Percentiles rank a stretch among this genome's conserved stretches.
phyloP scores from a whole-genome alignment of 164 flowering plant genomes.

The Aristolochia californica region DNA sequence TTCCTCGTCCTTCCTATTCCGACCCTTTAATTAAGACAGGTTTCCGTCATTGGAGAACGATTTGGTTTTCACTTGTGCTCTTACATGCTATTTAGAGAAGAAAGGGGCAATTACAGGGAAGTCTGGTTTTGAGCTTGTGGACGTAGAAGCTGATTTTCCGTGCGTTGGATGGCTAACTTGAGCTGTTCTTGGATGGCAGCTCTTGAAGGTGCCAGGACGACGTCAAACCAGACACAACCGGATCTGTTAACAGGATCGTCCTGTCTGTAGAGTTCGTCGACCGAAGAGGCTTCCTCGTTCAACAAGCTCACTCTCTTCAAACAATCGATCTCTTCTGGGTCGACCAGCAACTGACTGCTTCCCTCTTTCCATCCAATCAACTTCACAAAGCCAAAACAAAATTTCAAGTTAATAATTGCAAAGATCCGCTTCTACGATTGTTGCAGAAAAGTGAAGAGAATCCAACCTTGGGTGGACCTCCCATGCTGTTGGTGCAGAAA shows the following conservation, averaged over 20 bases:
- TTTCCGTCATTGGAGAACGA: too few species aligned
- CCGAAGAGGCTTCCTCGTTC: slow-evolving; percentile 61
- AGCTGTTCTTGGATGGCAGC: slow-evolving; percentile 37
- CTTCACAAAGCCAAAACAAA: slow-evolving; percentile 15
- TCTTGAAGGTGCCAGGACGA: slow-evolving; percentile 45
- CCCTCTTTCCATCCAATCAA: slow-evolving; percentile 84
- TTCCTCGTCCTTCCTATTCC: too few species aligned
- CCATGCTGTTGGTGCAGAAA: slow-evolving; percentile 55
- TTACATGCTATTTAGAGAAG: too few species aligned
- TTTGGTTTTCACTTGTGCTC: too few species aligned
- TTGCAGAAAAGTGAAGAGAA: not conserved
- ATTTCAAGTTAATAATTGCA: too few species aligned
- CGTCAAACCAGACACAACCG: slow-evolving; percentile 58
- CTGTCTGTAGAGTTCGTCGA: slow-evolving; percentile 49
- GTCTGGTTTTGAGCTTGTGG: not conserved
- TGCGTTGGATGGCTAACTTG: slow-evolving; percentile 30
- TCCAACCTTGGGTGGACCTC: slow-evolving; percentile 58
- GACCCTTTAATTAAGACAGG: too few species aligned
- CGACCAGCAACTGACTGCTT: slow-evolving; percentile 45
- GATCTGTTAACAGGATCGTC: slow-evolving; percentile 11
- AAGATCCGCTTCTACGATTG: too few species aligned
- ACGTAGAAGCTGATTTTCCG: slow-evolving; percentile 19
- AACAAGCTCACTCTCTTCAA: slow-evolving; percentile 30
- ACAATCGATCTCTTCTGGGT: slow-evolving; percentile 57
- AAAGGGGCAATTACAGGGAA: too few species aligned